Evolutionary conservation across 208 protist species (phyloP), one percentile per base, ranked within the genome.

Genomic region (Angomonas desouzai): DNA sequence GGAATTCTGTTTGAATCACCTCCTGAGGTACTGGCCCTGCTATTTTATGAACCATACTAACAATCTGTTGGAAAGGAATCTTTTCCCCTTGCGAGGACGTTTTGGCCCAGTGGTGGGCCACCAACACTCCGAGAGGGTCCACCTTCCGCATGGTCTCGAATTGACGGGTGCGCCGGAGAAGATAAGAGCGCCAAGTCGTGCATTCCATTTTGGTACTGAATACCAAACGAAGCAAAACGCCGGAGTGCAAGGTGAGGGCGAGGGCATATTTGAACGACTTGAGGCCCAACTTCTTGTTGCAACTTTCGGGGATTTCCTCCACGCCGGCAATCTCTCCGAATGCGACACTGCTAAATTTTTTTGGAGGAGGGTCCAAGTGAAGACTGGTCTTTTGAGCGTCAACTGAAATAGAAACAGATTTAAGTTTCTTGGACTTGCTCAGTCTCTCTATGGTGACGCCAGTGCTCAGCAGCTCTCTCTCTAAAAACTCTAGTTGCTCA

Each of bases 251-350:
- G 27, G 70, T 58, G 4, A 85, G 22, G 57, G 79, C 45, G 20
- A 89, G 66, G 45, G 64, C 68, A 55, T 81, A 64, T 63, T 89
- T 58, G 55, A 76, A 75, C n/a, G 60, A 30, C 32, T 69, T 55
- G 38, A 86, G 48, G 9, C 57, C 59, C 1, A 73, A 65, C 29
- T 62, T 77, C 11, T 60, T 62, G 62, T 70, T 70, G 48, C 74
- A 57, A 13, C 56, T 60, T 20, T 40, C 16, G 1, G 64, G 48
- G 22, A 79, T 49, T 27, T 62, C 55, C 22, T 40, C 62, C 32
- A 83, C 59, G 0, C 70, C 69, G 20, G 56, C 49, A 61, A 87
- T 61, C 55, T 87, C 78, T 3, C 48, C 34, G 43, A 87, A 83
- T 9, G 80, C 65, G 20, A 87, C 75, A 65, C 48, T 47, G 18